These are phyloP conservation scores for Hygrocybe coccinea DNA, from an alignment of 768 basidiomycete genomes.

Conservation along the genomic window DNA sequence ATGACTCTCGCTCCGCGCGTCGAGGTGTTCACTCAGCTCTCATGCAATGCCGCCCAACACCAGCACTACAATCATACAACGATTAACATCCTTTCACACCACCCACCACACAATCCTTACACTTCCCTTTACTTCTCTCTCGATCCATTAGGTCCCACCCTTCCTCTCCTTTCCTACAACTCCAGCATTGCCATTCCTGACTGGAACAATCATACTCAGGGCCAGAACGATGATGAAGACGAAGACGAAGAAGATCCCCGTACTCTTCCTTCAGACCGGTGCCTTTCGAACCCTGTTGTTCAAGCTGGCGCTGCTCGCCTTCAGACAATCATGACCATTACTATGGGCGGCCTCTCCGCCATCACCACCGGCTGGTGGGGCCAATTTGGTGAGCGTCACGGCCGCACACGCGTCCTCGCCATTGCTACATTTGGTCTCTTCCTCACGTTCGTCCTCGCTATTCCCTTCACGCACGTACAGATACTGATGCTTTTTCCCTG, in stretches of 20 bases:
- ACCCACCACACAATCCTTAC: slow-evolving; percentile 10
- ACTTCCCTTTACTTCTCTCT: slow-evolving; percentile 25
- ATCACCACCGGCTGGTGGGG: slow-evolving; percentile 91
- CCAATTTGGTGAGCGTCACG: slow-evolving; percentile 70
- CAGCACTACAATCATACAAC: slow-evolving; percentile 39
- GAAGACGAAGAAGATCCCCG: slow-evolving; percentile 34
- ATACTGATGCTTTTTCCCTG: slow-evolving; percentile 8
- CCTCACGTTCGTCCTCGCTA: slow-evolving; percentile 31
- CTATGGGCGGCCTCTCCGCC: slow-evolving; percentile 75
- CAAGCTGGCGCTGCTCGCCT: slow-evolving; percentile 66
- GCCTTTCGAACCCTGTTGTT: slow-evolving; percentile 50
- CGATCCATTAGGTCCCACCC: slow-evolving; percentile 31
- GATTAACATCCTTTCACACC: slow-evolving; percentile 5
- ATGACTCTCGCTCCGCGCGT: slow-evolving; percentile 81
- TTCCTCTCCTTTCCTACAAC: slow-evolving; percentile 14
- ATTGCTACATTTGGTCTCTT: slow-evolving; percentile 58
- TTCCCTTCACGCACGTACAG: not conserved
- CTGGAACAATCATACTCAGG: not conserved
- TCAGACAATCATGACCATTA: slow-evolving; percentile 72
- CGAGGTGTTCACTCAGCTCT: slow-evolving; percentile 73
- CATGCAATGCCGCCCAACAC: slow-evolving; percentile 56
- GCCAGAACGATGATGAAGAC: slow-evolving; percentile 17
- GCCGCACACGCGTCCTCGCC: slow-evolving; percentile 74
- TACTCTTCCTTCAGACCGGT: slow-evolving; percentile 35
- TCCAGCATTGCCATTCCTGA: slow-evolving; percentile 7